Evolutionary conservation across 768 basidiomycete species (phyloP), one percentile per base, ranked within the genome.

Genomic region (Mycena metata): DNA sequence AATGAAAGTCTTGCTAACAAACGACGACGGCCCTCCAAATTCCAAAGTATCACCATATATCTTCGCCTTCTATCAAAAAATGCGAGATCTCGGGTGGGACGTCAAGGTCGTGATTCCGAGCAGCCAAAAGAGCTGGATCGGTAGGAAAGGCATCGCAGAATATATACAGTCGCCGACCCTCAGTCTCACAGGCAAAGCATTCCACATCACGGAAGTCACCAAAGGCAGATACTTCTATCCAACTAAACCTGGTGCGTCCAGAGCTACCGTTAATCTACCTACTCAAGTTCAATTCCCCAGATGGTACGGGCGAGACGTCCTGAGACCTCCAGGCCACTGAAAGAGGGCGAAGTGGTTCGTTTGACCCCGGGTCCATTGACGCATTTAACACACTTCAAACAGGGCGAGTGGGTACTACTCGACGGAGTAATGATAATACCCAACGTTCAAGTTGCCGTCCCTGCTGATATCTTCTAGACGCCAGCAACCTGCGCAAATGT

Each of bases 401-500:
- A 64, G 85, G 88, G 88, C 26, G 95, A 98, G 81, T 99, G 96
- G 96, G 89, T 98, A 64, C 85, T 99, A 26, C 81, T 98, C 8
- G 93, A 95, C 67, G 94, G 93, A 17, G 94, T 95, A 81, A 64
- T 79, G 12, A 93, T 95, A 81, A 64, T 79, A 11, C 61, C 65
- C 24, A n/a, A 13, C 55, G 26, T n/a, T n/a, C n/a, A n/a, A n/a
- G n/a, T n/a, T n/a, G n/a, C n/a, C n/a, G n/a, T n/a, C 59, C 69
- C 23, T 58, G 63, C 54, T 64, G 30, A 42, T 50, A 5, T 50
- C 11, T 41, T n/a, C 21, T 69, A 93, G 93, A 96, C 95, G 12
- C 94, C 96, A 5, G 95, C 96, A 5, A 93, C 96, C 15, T 98
- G 96, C 76, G 85, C 94, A 3, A 98, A 97, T 74, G 90, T 98